A percentile compares a stretch with the other conserved stretches of the same genome.
Evolutionary conservation across 2,329 filamentous ascomycete species (phyloP).

Genomic region (Colletotrichum karsti): DNA sequence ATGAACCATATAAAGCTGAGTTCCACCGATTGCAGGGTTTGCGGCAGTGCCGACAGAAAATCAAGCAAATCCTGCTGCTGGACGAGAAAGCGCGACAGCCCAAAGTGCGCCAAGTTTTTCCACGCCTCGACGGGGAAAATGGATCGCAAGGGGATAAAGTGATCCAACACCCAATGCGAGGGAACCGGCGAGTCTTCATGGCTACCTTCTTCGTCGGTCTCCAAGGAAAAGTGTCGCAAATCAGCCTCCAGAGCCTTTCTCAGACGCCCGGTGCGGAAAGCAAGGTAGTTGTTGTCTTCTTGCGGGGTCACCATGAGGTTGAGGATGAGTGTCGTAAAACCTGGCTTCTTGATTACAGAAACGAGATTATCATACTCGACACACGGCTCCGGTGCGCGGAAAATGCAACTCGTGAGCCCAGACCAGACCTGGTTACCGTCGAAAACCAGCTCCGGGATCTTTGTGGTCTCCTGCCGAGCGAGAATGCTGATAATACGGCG

Average conservation of each 20-base stretch:
- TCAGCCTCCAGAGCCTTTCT: conserved; percentile 29
- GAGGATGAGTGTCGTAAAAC: conserved; percentile 38
- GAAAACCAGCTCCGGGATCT: conserved; percentile 44
- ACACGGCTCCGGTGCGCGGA: conserved; percentile 32
- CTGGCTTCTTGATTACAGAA: conserved; percentile 33
- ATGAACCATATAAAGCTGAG: conserved; percentile 42
- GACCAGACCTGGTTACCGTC: conserved; percentile 38
- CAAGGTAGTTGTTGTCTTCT: conserved; percentile 11
- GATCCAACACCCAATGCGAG: not conserved
- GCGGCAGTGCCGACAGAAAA: conserved; percentile 37
- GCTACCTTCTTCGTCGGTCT: conserved; percentile 19
- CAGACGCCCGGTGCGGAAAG: conserved; percentile 30
- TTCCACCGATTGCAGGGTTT: conserved; percentile 39
- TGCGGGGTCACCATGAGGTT: conserved; percentile 29
- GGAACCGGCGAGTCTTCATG: not conserved
- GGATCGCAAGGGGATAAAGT: conserved; percentile 32
- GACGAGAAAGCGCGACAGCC: conserved; percentile 37
- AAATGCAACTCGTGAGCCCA: conserved; percentile 41
- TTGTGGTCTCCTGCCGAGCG: conserved; percentile 14
- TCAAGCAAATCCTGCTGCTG: conserved; percentile 35
- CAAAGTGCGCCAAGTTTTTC: conserved; percentile 39
- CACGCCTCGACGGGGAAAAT: conserved; percentile 41
- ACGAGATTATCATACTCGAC: conserved; percentile 36
- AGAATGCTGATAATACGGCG: conserved; percentile 36
- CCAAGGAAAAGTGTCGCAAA: conserved; percentile 35